Evolutionary conservation across 164 flowering plant genomes (phyloP).

Genomic region (Buxus sempervirens): DNA sequence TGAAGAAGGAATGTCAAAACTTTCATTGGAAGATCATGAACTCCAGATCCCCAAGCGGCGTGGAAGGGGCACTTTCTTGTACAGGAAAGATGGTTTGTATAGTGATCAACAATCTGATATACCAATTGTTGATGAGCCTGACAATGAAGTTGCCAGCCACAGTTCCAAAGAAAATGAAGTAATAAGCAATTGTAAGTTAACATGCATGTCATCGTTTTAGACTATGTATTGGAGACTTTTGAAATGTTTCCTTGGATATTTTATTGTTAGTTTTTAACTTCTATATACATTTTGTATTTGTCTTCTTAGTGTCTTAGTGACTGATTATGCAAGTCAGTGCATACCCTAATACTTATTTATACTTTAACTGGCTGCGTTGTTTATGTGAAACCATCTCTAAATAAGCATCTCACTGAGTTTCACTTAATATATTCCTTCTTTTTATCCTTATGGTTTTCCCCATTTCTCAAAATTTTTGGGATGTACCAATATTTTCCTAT

Average conservation of each 20-base stretch:
- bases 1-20: constrained; percentile 41
- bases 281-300: not conserved
- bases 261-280: too few species aligned
- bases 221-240: not conserved
- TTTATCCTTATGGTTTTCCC: too few species aligned
- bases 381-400: too few species aligned
- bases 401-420: too few species aligned
- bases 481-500: too few species aligned
- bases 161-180: constrained; percentile 24
- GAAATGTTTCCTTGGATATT: too few species aligned
- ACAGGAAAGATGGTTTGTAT: constrained; percentile 49
- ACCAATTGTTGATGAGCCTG: constrained; percentile 24
- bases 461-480: too few species aligned
- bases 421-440: too few species aligned
- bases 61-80: constrained; percentile 88
- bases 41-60: constrained; percentile 52
- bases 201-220: not conserved
- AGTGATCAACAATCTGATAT: constrained; percentile 50
- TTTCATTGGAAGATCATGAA: constrained; percentile 44
- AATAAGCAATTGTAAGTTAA: constrained; percentile 40
- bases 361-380: too few species aligned
- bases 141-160: constrained; percentile 25
- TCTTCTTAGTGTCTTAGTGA: too few species aligned
- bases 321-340: too few species aligned
- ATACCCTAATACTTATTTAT: too few species aligned